These are phyloP conservation scores for Aspergillus pseudoterreus DNA, from an alignment of 2,329 filamentous ascomycete species.

Conservation along the genomic window DNA sequence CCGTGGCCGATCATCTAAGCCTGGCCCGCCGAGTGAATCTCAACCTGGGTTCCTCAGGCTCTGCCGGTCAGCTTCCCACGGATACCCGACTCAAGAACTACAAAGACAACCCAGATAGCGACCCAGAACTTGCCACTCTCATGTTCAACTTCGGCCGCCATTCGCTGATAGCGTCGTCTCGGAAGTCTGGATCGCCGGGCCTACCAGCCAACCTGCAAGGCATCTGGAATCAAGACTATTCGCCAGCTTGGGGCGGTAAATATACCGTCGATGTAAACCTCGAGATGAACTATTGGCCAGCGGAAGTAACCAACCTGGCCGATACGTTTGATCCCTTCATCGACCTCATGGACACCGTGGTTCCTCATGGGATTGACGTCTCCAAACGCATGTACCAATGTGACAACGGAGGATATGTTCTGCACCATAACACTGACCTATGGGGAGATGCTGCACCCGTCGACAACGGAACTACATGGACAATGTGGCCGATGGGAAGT, in stretches of 20 bases:
- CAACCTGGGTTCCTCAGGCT: constrained; percentile 2
- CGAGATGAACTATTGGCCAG: constrained; percentile 60
- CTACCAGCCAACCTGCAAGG: constrained; percentile 58
- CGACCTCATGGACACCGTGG: constrained; percentile 35
- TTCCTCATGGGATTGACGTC: constrained; percentile 44
- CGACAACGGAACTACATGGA: constrained; percentile 36
- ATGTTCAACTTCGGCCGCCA: constrained; percentile 52
- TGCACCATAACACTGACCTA: constrained; percentile 55
- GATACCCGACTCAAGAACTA: constrained; percentile 5
- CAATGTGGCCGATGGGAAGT: constrained; percentile 39
- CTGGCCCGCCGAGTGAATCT: constrained; percentile 3
- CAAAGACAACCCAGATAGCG: background rate
- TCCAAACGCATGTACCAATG: constrained; percentile 49
- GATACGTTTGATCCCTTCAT: constrained; percentile 42
- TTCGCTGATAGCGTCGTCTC: constrained; percentile 51
- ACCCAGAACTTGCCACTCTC: constrained; percentile 41
- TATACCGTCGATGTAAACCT: constrained; percentile 59
- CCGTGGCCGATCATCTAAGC: constrained; percentile 2
- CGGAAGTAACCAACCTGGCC: constrained; percentile 49
- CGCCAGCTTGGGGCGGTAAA: constrained; percentile 46
- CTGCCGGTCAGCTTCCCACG: background rate
- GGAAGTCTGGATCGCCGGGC: constrained; percentile 27
- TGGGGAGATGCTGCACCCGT: constrained; percentile 55
- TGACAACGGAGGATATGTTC: constrained; percentile 52
- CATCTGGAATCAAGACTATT: constrained; percentile 49